Evolutionary conservation across 306 rosid genomes (phyloP).

Genomic region (Medicago lupulina): DNA sequence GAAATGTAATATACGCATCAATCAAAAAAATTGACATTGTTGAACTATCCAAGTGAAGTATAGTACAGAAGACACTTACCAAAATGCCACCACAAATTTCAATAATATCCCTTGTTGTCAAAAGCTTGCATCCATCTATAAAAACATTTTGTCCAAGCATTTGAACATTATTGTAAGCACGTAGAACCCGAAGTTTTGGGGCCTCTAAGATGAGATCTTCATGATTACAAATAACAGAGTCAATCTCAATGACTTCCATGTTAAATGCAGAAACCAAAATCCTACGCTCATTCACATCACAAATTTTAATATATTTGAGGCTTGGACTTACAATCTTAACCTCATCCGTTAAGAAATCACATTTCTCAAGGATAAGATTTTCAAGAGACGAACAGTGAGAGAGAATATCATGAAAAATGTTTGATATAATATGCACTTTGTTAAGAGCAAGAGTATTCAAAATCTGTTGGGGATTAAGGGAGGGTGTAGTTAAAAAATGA

Average conservation of each 20-base stretch:
- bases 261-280: background rate
- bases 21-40: background rate
- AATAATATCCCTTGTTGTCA: background rate
- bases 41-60: background rate
- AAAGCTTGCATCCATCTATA: background rate
- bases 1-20: background rate
- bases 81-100: background rate
- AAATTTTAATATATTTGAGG: background rate
- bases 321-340: background rate
- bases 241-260: background rate
- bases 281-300: background rate
- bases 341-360: background rate
- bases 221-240: background rate
- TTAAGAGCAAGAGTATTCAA: background rate
- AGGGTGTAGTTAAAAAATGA: background rate
- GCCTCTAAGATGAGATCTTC: background rate
- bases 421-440: background rate
- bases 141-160: background rate
- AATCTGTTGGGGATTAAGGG: background rate
- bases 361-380: background rate
- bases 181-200: background rate
- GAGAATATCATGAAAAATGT: background rate
- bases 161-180: background rate
- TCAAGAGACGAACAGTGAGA: background rate
- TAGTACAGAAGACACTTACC: too few species aligned